These are phyloP conservation scores for Agastache rugosa DNA, from an alignment of 257 asterid genomes.

Conservation along the genomic window DNA sequence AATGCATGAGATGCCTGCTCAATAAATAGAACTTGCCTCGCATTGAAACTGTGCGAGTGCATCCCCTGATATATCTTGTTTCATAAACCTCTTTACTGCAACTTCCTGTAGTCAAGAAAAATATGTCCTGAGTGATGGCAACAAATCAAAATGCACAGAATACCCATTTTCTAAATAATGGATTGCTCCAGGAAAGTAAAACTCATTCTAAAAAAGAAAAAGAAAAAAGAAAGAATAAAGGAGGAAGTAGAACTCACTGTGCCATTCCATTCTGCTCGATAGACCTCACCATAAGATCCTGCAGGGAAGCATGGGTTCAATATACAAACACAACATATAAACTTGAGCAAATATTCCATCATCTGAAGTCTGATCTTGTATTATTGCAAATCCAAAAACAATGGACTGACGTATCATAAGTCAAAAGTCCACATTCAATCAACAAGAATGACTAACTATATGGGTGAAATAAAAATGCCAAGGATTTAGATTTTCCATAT, in stretches of 20 bases:
- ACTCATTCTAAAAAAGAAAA: not conserved
- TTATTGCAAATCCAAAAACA: constrained; percentile 15
- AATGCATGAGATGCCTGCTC: not conserved
- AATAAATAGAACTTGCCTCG: constrained; percentile 60
- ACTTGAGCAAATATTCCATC: constrained; percentile 22
- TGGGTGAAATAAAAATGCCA: not conserved
- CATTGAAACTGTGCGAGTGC: constrained; percentile 89
- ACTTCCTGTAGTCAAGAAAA: constrained; percentile 68
- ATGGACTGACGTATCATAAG: not conserved
- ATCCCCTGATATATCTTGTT: constrained; percentile 94
- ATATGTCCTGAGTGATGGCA: no score
- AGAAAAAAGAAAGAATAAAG: not conserved
- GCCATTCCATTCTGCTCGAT: constrained; percentile 96
- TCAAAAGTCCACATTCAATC: constrained; percentile 4
- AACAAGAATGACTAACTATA: not conserved
- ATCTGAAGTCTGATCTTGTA: constrained; percentile 4
- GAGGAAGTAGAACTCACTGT: constrained; percentile 64
- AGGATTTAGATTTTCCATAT: not conserved
- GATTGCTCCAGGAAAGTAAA: constrained; percentile 30
- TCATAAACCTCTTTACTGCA: constrained; percentile 96
- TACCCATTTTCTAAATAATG: constrained; percentile 11
- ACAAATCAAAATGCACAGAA: constrained; percentile 9
- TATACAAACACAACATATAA: constrained; percentile 26
- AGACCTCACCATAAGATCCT: constrained; percentile 99
- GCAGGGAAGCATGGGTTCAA: constrained; percentile 42